Percentiles rank a stretch among this genome's conserved stretches.
phyloP scores from a whole-genome alignment of 306 rosid genomes.

The Leucaena leucocephala region DNA sequence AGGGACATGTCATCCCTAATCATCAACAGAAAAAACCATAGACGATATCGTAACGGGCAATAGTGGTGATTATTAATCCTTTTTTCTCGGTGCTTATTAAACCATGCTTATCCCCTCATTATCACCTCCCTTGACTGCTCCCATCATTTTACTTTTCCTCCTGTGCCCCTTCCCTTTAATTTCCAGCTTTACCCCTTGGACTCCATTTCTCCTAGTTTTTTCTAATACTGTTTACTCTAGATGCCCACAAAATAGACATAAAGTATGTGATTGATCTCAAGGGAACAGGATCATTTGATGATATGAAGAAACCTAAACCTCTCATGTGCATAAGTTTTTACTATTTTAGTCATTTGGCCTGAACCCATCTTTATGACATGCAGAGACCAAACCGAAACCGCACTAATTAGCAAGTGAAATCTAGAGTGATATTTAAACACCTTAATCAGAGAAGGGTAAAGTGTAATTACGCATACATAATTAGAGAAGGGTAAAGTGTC shows the following conservation, averaged over 20 bases:
- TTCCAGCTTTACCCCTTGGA: background rate
- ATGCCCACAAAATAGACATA: background rate
- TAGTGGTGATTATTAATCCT: constrained; percentile 42
- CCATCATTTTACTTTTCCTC: constrained; percentile 37
- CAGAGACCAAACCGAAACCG: too few species aligned
- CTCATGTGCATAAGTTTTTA: background rate
- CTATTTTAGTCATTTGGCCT: background rate
- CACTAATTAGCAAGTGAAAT: too few species aligned
- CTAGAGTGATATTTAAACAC: too few species aligned
- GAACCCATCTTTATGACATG: background rate
- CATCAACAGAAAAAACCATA: constrained; percentile 29
- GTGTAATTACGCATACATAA: background rate
- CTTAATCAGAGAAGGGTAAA: too few species aligned
- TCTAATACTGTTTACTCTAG: too few species aligned
- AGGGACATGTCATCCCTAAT: constrained; percentile 11
- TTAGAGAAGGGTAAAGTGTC: constrained; percentile 52
- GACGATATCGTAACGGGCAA: constrained; percentile 37
- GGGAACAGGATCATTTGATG: background rate
- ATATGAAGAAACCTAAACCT: background rate
- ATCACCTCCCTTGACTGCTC: constrained; percentile 46
- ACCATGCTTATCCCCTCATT: constrained; percentile 42
- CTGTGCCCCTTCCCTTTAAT: background rate
- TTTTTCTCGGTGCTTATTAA: constrained; percentile 33
- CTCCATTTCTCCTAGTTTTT: too few species aligned
- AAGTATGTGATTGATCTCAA: background rate